phyloP scores from a whole-genome alignment of 257 asterid species.

The Solanum ossicruentum region DNA sequence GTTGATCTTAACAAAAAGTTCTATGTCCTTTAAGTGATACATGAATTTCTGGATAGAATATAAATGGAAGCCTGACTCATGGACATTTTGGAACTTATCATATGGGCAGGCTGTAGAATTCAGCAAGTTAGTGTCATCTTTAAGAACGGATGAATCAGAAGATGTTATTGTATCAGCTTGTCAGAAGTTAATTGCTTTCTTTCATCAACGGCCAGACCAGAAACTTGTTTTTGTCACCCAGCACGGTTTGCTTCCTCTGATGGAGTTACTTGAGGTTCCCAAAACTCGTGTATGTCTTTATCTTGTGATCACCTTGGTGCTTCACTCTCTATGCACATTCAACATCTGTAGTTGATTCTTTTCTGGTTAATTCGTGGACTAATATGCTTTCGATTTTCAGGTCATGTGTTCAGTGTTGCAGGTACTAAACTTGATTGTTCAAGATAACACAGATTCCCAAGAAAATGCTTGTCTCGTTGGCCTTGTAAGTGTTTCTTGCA shows the following conservation, averaged over 20 bases:
- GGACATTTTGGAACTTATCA: not conserved
- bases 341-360: not conserved
- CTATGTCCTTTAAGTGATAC: not conserved
- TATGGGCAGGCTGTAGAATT: conserved; percentile 83
- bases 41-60: not conserved
- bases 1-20: not conserved
- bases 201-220: conserved; percentile 87
- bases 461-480: conserved; percentile 99
- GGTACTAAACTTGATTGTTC: conserved; percentile 78
- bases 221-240: conserved; percentile 81
- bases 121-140: conserved; percentile 69
- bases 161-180: conserved; percentile 82
- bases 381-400: conserved; percentile 19
- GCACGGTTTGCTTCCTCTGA: conserved; percentile 90
- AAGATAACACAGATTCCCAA: conserved; percentile 82
- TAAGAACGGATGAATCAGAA: conserved; percentile 94
- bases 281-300: conserved; percentile 58
- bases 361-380: not conserved
- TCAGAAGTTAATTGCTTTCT: conserved; percentile 77
- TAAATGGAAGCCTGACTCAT: not conserved
- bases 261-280: conserved; percentile 94
- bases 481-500: conserved; percentile 52
- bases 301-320: not conserved
- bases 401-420: conserved; percentile 86
- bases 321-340: not conserved